phyloP scores from a whole-genome alignment of 306 rosid genomes.

The Echinosophora koreensis region DNA sequence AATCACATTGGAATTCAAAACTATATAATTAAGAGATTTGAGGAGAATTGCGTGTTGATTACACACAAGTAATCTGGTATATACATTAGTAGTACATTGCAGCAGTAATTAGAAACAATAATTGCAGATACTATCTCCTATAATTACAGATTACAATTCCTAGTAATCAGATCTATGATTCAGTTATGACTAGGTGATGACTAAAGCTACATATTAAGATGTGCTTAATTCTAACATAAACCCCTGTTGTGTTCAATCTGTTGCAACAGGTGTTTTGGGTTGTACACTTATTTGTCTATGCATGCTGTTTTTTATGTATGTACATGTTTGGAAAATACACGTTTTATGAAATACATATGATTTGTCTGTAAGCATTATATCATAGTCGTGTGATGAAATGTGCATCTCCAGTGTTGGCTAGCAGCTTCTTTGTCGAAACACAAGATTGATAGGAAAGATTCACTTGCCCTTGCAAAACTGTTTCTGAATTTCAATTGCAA shows the following conservation, averaged over 20 bases:
- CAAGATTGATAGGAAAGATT: slow-evolving; percentile 62
- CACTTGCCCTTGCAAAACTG: slow-evolving; percentile 65
- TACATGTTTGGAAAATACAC: slow-evolving; percentile 29
- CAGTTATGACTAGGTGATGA: not conserved
- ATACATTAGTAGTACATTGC: not conserved
- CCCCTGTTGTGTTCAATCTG: not conserved
- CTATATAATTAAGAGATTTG: too few species aligned
- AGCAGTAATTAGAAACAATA: not conserved
- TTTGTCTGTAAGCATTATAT: not conserved
- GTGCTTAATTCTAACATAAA: not conserved
- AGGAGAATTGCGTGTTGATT: too few species aligned
- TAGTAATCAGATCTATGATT: not conserved
- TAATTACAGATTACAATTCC: not conserved
- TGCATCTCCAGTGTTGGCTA: slow-evolving; percentile 74
- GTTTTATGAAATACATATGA: slow-evolving; percentile 12
- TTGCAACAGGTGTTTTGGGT: slow-evolving; percentile 6
- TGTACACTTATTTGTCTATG: slow-evolving; percentile 32
- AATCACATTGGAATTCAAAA: not conserved
- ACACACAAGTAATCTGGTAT: not conserved
- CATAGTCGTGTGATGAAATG: slow-evolving; percentile 42
- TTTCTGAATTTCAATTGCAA: slow-evolving; percentile 67
- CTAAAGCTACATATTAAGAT: not conserved
- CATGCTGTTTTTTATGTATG: slow-evolving; percentile 18
- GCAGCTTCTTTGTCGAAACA: slow-evolving; percentile 65
- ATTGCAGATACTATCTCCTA: too few species aligned